phyloP scores from a whole-genome alignment of 208 protist genomes.

The Porcisia hertigi region DNA sequence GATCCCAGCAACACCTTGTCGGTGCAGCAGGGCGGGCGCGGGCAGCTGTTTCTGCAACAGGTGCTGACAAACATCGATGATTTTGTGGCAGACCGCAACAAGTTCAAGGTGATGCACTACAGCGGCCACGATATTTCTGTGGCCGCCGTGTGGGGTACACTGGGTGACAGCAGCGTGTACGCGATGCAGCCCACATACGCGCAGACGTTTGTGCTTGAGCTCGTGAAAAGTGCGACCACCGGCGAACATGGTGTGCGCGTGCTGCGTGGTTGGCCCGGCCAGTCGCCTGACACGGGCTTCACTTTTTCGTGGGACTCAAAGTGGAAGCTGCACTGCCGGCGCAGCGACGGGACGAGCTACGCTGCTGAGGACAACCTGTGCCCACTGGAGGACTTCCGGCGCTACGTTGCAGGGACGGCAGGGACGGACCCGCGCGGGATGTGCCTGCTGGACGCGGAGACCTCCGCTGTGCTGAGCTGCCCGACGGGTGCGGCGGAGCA shows the following conservation, averaged over 20 bases:
- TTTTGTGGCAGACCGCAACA: slow-evolving; percentile 23
- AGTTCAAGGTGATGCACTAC: slow-evolving; percentile 59
- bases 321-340: slow-evolving; percentile 45
- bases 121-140: slow-evolving; percentile 46
- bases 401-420: slow-evolving; percentile 34
- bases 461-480: slow-evolving; percentile 29
- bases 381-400: slow-evolving; percentile 52
- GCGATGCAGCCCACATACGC: slow-evolving; percentile 45
- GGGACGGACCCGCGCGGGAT: slow-evolving; percentile 34
- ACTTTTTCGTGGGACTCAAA: slow-evolving; percentile 31
- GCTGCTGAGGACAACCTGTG: slow-evolving; percentile 43
- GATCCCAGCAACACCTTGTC: slow-evolving; percentile 27
- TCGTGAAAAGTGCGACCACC: slow-evolving; percentile 31
- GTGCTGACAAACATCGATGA: slow-evolving; percentile 42
- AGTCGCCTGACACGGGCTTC: slow-evolving; percentile 39
- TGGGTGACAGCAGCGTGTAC: slow-evolving; percentile 30
- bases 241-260: slow-evolving; percentile 43
- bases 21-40: slow-evolving; percentile 42
- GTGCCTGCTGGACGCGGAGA: slow-evolving; percentile 45
- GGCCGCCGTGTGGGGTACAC: slow-evolving; percentile 27
- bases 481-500: slow-evolving; percentile 18
- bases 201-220: slow-evolving; percentile 47
- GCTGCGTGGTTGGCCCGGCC: slow-evolving; percentile 45
- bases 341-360: slow-evolving; percentile 34
- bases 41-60: slow-evolving; percentile 39